Evolutionary conservation across 345 rosid genomes (phyloP), one percentile per base, ranked within the genome.

Genomic region (Ailanthus altissimus): DNA sequence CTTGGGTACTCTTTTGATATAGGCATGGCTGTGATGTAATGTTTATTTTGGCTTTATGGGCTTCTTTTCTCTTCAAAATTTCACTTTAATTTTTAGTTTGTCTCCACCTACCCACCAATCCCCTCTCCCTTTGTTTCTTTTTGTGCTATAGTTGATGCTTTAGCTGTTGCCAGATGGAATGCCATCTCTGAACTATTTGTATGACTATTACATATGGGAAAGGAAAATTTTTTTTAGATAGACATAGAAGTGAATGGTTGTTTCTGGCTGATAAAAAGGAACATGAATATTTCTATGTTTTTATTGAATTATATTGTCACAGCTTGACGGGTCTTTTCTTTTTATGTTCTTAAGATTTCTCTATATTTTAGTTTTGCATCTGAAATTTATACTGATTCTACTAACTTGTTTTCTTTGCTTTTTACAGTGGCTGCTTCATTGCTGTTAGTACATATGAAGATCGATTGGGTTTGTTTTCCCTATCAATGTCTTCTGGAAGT

Each of bases 361-460:
- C 3, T 32, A 32, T 32, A 1, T 74, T 61, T 56, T 49, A 70
- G 20, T 11, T 43, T 60, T 60, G 26, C 47, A 50, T 45, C 25
- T 64, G 62, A 59, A 32, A 57, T 40, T 63, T 42, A 65, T 21
- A 58, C 70, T n/a, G 53, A 57, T 70, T 66, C 40, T 51, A 15
- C 49, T 74, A 59, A 79, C 12, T 26, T 73, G 15, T 45, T 14
- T 75, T 25, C 53, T 67, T 73, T 67, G 71, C 67, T 67, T 65
- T 77, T 79, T 80, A 70, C 88, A 96, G 99, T 72, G 99, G 99
- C 60, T 80, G 80, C 73, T 93, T 85, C 77, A 76, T 96, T 79
- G 97, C 97, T 84, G 88, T 85, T 42, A 90, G 95, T 77, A 98
- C 97, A 69, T 90, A 96, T 82, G 94, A 88, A 77, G 99, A 93